These are phyloP conservation scores for Metarhizium brunneum DNA, from an alignment of 2,329 filamentous ascomycete species.

Conservation along the genomic window DNA sequence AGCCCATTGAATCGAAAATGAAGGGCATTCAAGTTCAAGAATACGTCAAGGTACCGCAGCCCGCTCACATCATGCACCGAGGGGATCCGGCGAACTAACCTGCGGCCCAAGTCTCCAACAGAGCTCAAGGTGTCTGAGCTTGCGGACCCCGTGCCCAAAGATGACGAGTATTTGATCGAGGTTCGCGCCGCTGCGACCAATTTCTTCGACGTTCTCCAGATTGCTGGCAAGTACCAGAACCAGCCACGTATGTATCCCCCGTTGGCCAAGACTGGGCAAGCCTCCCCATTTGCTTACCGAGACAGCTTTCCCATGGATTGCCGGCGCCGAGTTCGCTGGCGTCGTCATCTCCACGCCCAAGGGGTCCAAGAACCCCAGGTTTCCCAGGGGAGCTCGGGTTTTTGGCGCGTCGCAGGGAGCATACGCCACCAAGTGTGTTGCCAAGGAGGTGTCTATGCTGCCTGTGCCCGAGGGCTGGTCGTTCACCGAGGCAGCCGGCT, in stretches of 20 bases:
- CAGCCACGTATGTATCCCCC: constrained; percentile 52
- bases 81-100: not conserved
- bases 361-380: constrained; percentile 43
- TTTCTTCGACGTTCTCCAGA: constrained; percentile 95
- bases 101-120: constrained; percentile 52
- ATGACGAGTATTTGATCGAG: constrained; percentile 74
- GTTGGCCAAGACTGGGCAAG: not conserved
- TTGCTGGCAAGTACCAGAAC: constrained; percentile 90
- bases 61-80: not conserved
- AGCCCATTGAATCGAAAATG: constrained; percentile 1
- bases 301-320: constrained; percentile 70
- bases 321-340: constrained; percentile 82
- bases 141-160: constrained; percentile 61
- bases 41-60: constrained; percentile 7
- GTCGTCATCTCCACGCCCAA: constrained; percentile 59
- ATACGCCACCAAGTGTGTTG: constrained; percentile 69
- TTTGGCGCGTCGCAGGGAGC: constrained; percentile 83
- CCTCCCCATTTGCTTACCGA: not conserved
- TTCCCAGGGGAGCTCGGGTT: constrained; percentile 69
- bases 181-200: constrained; percentile 85
- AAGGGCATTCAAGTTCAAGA: constrained; percentile 6
- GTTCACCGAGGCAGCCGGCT: constrained; percentile 73
- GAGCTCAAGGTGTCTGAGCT: constrained; percentile 70
- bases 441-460: constrained; percentile 56
- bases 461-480: constrained; percentile 75